Base-by-base conservation (phyloP, 2,329 filamentous ascomycete species). In the Pseudogymnoascus sp. region DNA sequence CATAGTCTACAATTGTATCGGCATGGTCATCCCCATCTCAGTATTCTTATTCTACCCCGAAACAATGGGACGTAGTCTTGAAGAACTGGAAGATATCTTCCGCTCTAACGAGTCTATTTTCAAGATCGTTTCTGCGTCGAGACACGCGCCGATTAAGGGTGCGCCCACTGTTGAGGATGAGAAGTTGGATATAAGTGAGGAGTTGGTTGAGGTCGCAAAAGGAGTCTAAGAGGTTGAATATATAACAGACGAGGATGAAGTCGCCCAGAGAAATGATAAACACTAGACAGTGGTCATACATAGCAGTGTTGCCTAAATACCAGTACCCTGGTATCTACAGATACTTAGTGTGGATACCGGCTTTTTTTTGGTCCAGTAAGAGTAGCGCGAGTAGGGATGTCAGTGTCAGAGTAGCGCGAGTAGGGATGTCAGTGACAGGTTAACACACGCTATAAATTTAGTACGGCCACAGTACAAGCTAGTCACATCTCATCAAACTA, bases 1-100 rank as follows among this genome's bases (percentile, higher is more conserved):
- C 15, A 36, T 36, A 4, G 35, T 36, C 35, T 36, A 36, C 35
- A 36, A 13, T 36, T 36, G 35, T n/a, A 36, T 36, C 35, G 35
- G 35, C 35, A 36, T 36, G 35, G 35, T 36, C 69, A 77, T 82
- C 31, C 76, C 79, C 2, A 65, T 79, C 15, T 70, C 74, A 3
- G 78, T 81, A 28, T 79, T 73, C 71, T 74, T 80, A 70, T 69
- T 78, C 62, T 80, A 75, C 73, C 78, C 80, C 2, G 77, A 79
- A 71, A 81, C 79, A n/a, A 81, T 79, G 77, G 79, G 79, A 6
- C 77, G 78, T 65, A 79, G 75, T 70, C 71, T 81, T 8, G 79
- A 81, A 68, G 76, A 78, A 69, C 77, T 78, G 50, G 77, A 78
- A 62, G 69, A 78, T 63, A 73, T 78, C 66, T 80, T 80, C 73